phyloP scores from a whole-genome alignment of 371 early-diverging fungal genomes.

The Mortierella sp. region DNA sequence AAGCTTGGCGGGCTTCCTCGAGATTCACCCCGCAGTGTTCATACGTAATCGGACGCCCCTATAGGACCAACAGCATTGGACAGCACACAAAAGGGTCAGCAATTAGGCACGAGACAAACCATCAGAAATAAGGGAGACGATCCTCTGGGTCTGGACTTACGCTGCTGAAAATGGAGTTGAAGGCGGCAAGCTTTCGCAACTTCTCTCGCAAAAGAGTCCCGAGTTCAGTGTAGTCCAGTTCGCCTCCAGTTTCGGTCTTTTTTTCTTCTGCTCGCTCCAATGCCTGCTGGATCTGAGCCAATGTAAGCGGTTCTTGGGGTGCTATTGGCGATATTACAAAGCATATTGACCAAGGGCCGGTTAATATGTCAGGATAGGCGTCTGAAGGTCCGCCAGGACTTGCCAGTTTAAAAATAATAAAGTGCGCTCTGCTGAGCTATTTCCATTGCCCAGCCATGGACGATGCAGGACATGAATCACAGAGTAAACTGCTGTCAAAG shows the following conservation, averaged over 20 bases:
- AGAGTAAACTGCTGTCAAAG: neutral
- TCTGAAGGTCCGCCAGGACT: neutral
- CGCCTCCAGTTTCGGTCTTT: conserved; percentile 43
- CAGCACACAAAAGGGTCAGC: conserved; percentile 10
- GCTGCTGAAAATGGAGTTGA: conserved; percentile 83
- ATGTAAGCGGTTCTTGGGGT: conserved; percentile 56
- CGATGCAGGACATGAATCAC: neutral
- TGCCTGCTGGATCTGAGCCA: conserved; percentile 60
- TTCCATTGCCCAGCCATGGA: neutral
- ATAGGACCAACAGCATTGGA: conserved; percentile 12
- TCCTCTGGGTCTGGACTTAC: conserved; percentile 56
- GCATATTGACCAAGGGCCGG: neutral
- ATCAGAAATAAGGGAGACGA: neutral
- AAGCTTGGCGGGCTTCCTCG: conserved; percentile 78
- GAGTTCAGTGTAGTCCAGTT: conserved; percentile 44
- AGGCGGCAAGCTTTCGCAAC: conserved; percentile 73
- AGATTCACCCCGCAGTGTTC: conserved; percentile 79
- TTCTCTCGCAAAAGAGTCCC: conserved; percentile 67
- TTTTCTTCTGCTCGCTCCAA: conserved; percentile 40
- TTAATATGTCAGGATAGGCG: neutral
- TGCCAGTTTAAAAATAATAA: conserved; percentile 14
- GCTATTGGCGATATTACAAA: conserved; percentile 22
- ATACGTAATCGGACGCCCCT: conserved; percentile 68
- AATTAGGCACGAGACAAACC: conserved; percentile 4
- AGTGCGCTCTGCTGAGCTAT: neutral